Conservation (phyloP, 352 stramenopile species). For the Pythium rishiriense region DNA sequence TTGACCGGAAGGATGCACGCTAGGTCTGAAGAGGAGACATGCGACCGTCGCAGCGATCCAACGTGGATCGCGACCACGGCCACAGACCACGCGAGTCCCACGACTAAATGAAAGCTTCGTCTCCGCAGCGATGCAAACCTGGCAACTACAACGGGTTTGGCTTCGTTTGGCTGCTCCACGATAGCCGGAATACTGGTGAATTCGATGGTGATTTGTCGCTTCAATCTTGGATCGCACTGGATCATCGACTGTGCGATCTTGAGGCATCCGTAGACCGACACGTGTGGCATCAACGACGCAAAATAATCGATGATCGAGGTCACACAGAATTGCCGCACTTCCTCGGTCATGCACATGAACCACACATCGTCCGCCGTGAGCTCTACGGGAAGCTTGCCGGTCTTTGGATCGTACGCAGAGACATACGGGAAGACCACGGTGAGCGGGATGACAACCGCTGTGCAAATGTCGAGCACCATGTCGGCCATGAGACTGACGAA, state of each 20-base stretch:
- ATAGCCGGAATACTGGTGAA: background rate
- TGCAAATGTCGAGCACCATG: slow-evolving; percentile 1
- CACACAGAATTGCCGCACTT: background rate
- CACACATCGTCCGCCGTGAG: background rate
- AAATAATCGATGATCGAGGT: slow-evolving; percentile 10
- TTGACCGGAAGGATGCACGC: background rate
- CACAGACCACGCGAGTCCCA: background rate
- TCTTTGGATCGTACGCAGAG: background rate
- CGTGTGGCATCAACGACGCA: background rate
- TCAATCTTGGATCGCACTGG: background rate
- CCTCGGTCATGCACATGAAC: background rate
- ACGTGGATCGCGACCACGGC: background rate
- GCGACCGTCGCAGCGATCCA: background rate
- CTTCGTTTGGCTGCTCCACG: background rate
- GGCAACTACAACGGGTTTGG: background rate
- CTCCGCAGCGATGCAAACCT: background rate
- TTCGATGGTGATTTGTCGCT: background rate
- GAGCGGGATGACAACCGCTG: background rate
- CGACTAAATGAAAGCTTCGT: background rate
- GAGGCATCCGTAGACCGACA: background rate
- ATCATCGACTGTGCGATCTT: background rate
- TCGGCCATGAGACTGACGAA: slow-evolving; percentile 1
- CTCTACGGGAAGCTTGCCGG: background rate
- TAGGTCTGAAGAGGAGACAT: background rate
- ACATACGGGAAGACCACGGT: background rate